These are phyloP conservation scores for Naematelia aurantialba DNA, from an alignment of 768 basidiomycete species.

Conservation along the genomic window DNA sequence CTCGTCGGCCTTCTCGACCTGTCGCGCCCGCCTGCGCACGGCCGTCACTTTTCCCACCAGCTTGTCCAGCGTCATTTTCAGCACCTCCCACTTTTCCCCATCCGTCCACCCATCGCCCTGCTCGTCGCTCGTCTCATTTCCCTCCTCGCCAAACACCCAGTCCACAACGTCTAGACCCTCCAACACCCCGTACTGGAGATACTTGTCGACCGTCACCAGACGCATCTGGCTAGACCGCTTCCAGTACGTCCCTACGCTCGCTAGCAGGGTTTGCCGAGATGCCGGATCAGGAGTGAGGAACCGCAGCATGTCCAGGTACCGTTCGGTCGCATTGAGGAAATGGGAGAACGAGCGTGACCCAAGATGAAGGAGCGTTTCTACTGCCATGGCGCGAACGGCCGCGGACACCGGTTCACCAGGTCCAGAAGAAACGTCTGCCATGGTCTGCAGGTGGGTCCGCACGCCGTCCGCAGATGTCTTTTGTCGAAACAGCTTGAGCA, in stretches of 20 bases:
- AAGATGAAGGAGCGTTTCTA: conserved; percentile 84
- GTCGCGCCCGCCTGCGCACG: conserved; percentile 68
- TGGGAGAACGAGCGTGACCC: conserved; percentile 96
- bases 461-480: conserved; percentile 65
- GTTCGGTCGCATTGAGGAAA: conserved; percentile 93
- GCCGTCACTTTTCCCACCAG: conserved; percentile 81
- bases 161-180: conserved; percentile 85
- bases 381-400: conserved; percentile 69
- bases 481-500: conserved; percentile 76
- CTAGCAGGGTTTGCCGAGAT: conserved; percentile 59
- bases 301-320: conserved; percentile 62
- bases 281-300: conserved; percentile 60
- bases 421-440: conserved; percentile 65
- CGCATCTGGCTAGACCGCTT: conserved; percentile 77
- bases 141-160: conserved; percentile 63
- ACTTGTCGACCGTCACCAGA: conserved; percentile 89
- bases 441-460: conserved; percentile 65
- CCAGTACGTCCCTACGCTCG: conserved; percentile 75
- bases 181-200: conserved; percentile 97
- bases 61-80: conserved; percentile 80
- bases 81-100: conserved; percentile 72
- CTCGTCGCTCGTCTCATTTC: conserved; percentile 49
- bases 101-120: conserved; percentile 51
- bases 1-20: conserved; percentile 81
- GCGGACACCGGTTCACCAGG: conserved; percentile 64